Evolutionary conservation across 2,329 filamentous ascomycete genomes (phyloP).

Genomic region (Boeremia exigua): DNA sequence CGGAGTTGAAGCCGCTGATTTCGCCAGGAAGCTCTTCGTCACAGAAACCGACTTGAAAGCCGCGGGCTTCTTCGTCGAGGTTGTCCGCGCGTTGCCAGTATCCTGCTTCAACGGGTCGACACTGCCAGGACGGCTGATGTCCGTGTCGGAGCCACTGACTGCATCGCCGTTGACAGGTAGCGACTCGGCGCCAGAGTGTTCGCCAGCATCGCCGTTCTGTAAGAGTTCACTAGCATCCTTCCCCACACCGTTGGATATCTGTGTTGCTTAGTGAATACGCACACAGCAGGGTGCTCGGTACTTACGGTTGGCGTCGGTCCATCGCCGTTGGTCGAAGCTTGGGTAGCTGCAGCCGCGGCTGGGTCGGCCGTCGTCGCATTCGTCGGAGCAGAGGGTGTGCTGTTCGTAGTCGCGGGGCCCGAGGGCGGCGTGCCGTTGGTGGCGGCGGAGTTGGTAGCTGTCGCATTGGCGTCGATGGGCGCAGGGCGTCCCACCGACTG

Average conservation of each 20-base stretch:
- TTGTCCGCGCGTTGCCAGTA: conserved; percentile 64
- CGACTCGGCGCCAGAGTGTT: conserved; percentile 42
- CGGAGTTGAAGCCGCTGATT: conserved; percentile 64
- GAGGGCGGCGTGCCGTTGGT: conserved; percentile 54
- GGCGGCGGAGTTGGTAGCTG: conserved; percentile 62
- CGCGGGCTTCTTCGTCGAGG: conserved; percentile 70
- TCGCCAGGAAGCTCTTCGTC: conserved; percentile 84
- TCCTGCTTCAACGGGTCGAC: conserved; percentile 61
- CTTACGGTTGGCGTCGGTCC: conserved; percentile 33
- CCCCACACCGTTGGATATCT: conserved; percentile 22
- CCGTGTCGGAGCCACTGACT: conserved; percentile 78
- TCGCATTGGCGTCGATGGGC: conserved; percentile 71
- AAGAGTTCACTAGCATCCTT: conserved; percentile 33
- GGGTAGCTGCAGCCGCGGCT: conserved; percentile 23
- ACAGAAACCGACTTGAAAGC: conserved; percentile 87
- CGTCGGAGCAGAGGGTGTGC: conserved; percentile 35
- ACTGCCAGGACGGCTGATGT: conserved; percentile 67
- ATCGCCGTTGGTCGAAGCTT: conserved; percentile 24
- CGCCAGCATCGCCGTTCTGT: conserved; percentile 46
- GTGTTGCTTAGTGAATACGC: conserved; percentile 22
- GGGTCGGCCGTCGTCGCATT: conserved; percentile 29
- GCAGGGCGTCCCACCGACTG: conserved; percentile 69
- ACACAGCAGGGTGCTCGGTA: conserved; percentile 2
- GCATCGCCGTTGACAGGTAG: conserved; percentile 65
- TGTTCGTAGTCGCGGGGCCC: conserved; percentile 41